Evolutionary conservation across 495 filamentous ascomycete genomes (phyloP).

Genomic region (Penicillium samsonianum): DNA sequence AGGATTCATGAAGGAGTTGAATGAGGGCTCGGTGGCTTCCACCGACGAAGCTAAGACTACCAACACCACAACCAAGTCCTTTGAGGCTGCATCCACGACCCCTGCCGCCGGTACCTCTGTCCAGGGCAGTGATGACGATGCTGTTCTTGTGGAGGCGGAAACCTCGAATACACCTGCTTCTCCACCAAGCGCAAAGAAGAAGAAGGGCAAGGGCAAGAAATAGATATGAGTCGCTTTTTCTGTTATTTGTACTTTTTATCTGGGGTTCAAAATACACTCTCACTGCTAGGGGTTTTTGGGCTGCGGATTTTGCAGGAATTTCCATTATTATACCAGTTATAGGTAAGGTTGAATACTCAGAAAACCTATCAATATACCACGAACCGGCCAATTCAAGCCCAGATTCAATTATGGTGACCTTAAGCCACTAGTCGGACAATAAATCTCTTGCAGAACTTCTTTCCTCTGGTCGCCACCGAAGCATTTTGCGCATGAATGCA

Average conservation of each 20-base stretch:
- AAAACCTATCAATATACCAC: not conserved
- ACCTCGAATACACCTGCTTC: slow-evolving; percentile 46
- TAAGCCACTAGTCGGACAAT: slow-evolving; percentile 30
- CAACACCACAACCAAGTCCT: slow-evolving; percentile 25
- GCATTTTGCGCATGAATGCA: slow-evolving; percentile 40
- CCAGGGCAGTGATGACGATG: slow-evolving; percentile 73
- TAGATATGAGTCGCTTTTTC: slow-evolving; percentile 35
- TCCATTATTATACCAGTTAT: slow-evolving; percentile 6
- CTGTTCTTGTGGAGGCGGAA: slow-evolving; percentile 77
- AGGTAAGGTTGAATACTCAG: not conserved
- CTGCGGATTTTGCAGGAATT: slow-evolving; percentile 1
- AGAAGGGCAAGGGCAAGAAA: slow-evolving; percentile 83
- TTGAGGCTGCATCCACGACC: slow-evolving; percentile 26
- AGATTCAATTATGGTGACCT: slow-evolving; percentile 12
- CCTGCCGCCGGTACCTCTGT: slow-evolving; percentile 31
- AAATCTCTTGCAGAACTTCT: slow-evolving; percentile 43
- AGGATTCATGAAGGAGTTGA: slow-evolving; percentile 83
- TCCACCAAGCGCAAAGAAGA: slow-evolving; percentile 47
- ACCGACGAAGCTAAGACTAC: slow-evolving; percentile 15
- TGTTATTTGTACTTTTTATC: slow-evolving; percentile 11
- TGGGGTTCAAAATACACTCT: not conserved
- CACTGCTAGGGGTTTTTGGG: not conserved
- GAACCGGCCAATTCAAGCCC: not conserved
- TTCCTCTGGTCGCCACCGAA: slow-evolving; percentile 45
- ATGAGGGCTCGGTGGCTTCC: slow-evolving; percentile 44